Evolutionary conservation across 192 early-diverging fungal species (phyloP).

Genomic region (Coemansia sp.): DNA sequence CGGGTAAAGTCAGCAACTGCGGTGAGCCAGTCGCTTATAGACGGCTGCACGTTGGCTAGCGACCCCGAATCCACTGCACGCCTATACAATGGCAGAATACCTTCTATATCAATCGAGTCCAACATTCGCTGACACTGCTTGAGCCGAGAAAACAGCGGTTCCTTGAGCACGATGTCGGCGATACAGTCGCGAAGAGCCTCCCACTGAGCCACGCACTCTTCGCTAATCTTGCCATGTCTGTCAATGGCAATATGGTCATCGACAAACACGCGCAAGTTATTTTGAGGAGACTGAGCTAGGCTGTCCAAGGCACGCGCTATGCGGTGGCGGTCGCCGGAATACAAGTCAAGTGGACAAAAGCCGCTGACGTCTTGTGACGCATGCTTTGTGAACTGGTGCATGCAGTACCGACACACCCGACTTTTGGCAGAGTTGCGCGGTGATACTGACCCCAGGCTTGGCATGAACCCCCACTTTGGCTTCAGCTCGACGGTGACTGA

Average conservation of each 20-base stretch:
- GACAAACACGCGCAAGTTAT: conserved; percentile 56
- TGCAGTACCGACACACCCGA: conserved; percentile 72
- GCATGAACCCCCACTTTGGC: conserved; percentile 78
- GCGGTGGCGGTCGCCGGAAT: conserved; percentile 37
- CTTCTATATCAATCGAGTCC: conserved; percentile 64
- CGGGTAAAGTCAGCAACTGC: conserved; percentile 22
- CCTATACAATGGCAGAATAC: conserved; percentile 34
- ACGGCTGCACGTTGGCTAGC: conserved; percentile 20
- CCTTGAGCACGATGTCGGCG: conserved; percentile 47
- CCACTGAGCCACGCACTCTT: conserved; percentile 21
- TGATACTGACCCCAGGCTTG: conserved; percentile 48
- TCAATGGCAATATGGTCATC: conserved; percentile 22
- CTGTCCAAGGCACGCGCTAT: conserved; percentile 41
- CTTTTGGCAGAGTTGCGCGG: conserved; percentile 51
- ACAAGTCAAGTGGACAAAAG: conserved; percentile 76
- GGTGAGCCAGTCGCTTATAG: conserved; percentile 36
- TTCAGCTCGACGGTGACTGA: conserved; percentile 60
- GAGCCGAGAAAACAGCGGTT: conserved; percentile 54
- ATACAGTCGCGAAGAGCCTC: conserved; percentile 33
- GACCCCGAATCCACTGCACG: conserved; percentile 28
- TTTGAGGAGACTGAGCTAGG: conserved; percentile 26
- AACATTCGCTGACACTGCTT: conserved; percentile 55
- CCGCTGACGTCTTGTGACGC: conserved; percentile 28
- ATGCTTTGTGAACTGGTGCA: conserved; percentile 68
- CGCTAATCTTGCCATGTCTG: neutral